Evolutionary conservation across 139 green algal genomes (phyloP), one percentile per base, ranked within the genome.

Genomic region (Asterochloris sp.): DNA sequence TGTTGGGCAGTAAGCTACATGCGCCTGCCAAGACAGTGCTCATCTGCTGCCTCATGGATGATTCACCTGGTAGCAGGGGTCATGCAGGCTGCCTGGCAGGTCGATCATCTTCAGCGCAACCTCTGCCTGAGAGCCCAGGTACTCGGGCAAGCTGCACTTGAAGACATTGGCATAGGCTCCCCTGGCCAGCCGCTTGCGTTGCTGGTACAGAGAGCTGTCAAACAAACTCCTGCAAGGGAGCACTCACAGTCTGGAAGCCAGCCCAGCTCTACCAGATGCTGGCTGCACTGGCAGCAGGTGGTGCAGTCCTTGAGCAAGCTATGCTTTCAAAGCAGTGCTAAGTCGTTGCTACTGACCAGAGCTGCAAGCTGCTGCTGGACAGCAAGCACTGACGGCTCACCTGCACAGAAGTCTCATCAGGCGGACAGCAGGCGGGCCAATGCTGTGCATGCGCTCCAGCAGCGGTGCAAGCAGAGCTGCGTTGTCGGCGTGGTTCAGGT

Each of bases 91-190:
- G 60, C 24, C 38, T 47, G 76, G 76, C 76, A 80, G 76, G 76
- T 80, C 76, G 38, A 62, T 80, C 13, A 80, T 13, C 61, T 80
- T 80, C 60, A 80, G 23, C 68, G 60, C 76, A 61, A 80, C 60
- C 13, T 80, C 23, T 69, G 76, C 24, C 2, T 24, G 13, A 29
- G 38, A 61, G n/a, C 26, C 13, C 13, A 61, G 68, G 61, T 69
- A 80, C 24, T 24, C 68, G 21, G 60, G 76, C 15, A 62, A 24
- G 8, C 47, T 28, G 76, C 76, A 80, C 60, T 61, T 80, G 76
- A 80, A 80, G 24, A 80, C 76, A 1, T 80, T 61, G 61, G 76
- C 76, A 60, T 69, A 80, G 11, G 76, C 76, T 21, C 76, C 76
- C 13, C 76, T 24, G 11, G 76, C 76, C 13, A 69, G 67, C 47